Base-by-base conservation (phyloP, 2,329 filamentous ascomycete species). In the Colletotrichum tanaceti region DNA sequence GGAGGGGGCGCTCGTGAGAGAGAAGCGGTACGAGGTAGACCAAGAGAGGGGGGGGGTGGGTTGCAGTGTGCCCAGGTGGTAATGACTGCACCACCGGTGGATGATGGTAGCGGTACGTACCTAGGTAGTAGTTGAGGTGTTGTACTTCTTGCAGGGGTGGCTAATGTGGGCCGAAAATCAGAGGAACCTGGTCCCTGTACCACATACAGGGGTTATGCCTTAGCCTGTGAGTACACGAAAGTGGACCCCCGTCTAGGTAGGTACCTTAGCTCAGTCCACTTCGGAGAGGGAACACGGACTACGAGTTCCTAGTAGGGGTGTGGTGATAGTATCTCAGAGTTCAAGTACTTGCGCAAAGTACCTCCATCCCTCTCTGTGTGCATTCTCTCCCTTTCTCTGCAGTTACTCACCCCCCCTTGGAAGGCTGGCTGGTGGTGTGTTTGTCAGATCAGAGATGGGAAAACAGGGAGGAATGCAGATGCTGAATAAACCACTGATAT, bases 381-480 rank as follows among this genome's bases (percentile, higher is more conserved):
- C 54, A 24, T 24, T n/a, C 22, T 20, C 52, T 24, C 47, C 47
- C 24, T 16, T 39, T 14, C 11, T 18, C 13, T 41, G 38, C 7
- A 41, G 66, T 68, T 61, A 68, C 54, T 68, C 65, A 68, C 54
- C n/a, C 50, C 53, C 38, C 43, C 35, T 32, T 35, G 28, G 28
- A 32, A 52, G 6, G 20, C 44, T 9, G 28, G 13, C n/a, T n/a
- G 28, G 28, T 7, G n/a, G 38, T 32, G 32, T 18, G 35, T 24
- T 28, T 9, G 18, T 7, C 4, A 28, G 35, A 13, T 7, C 4
- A 28, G 35, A 13, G 13, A 54, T 20, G 39, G 39, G 39, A 41
- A 41, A 41, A 39, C 18, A 57, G 22, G n/a, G 38, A 32, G 28
- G 28, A 10, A 41, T 58, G 54, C 32, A 20, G 58, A 20, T 47